A percentile compares a stretch with the other conserved stretches of the same genome.
Conservation (phyloP, 345 rosid species). For the Physaria fendleri region DNA sequence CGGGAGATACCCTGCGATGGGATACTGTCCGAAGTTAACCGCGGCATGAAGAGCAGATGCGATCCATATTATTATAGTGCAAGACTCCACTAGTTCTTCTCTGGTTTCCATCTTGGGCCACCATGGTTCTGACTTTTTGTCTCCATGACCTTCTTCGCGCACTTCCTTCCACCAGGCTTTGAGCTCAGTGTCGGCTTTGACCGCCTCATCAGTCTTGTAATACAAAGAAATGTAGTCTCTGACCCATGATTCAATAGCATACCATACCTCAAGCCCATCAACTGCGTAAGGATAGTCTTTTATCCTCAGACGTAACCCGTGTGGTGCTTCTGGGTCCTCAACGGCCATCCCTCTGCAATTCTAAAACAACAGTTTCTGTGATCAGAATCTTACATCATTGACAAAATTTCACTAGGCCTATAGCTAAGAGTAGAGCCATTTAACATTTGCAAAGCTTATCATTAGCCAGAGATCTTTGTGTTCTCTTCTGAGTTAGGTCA, state of each 20-base stretch:
- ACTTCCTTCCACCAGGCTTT: constrained; percentile 73
- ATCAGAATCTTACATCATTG: neutral
- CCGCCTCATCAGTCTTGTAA: constrained; percentile 44
- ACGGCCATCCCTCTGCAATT: constrained; percentile 58
- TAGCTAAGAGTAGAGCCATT: neutral
- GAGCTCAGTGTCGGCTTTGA: constrained; percentile 47
- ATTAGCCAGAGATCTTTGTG: neutral
- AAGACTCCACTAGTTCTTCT: constrained; percentile 43
- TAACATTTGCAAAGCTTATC: neutral
- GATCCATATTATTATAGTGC: constrained; percentile 66
- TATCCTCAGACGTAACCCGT: constrained; percentile 48
- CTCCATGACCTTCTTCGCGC: constrained; percentile 65
- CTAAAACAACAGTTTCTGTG: neutral
- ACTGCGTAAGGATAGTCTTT: constrained; percentile 75
- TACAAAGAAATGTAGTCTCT: constrained; percentile 44
- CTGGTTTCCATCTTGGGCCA: constrained; percentile 59
- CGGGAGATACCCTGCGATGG: constrained; percentile 58
- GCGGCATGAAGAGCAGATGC: constrained; percentile 79
- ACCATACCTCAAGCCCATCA: constrained; percentile 74
- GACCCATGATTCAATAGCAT: constrained; percentile 64
- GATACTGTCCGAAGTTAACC: constrained; percentile 62
- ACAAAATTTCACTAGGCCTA: neutral
- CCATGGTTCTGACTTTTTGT: constrained; percentile 61
- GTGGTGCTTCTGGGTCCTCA: constrained; percentile 49
- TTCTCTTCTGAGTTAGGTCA: neutral